phyloP scores from a whole-genome alignment of 208 protist species.

The Trypanosomatidae sp. region DNA sequence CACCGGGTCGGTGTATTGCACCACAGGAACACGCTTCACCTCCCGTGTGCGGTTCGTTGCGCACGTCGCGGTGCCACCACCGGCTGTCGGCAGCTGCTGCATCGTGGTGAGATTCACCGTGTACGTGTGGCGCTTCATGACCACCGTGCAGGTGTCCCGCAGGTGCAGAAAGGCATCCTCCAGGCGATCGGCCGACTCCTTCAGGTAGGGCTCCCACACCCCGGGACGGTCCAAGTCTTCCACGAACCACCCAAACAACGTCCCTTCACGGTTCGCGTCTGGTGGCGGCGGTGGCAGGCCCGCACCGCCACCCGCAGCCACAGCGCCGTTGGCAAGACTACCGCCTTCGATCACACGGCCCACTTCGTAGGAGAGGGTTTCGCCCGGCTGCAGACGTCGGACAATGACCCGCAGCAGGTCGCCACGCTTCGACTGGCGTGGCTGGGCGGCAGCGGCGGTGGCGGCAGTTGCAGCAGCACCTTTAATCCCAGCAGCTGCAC shows the following conservation, averaged over 20 bases:
- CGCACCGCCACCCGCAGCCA: neutral
- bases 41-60: slow-evolving; percentile 25
- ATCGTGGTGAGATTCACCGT: slow-evolving; percentile 64
- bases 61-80: neutral
- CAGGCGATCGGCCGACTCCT: slow-evolving; percentile 48
- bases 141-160: slow-evolving; percentile 40
- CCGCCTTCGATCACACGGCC: slow-evolving; percentile 21
- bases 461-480: too few species aligned
- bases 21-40: slow-evolving; percentile 47
- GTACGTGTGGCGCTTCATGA: slow-evolving; percentile 58
- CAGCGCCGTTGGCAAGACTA: too few species aligned
- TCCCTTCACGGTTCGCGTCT: slow-evolving; percentile 1
- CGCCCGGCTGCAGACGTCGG: too few species aligned
- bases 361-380: too few species aligned
- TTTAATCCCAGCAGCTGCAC: too few species aligned
- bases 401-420: too few species aligned
- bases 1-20: slow-evolving; percentile 25
- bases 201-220: slow-evolving; percentile 59
- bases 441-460: too few species aligned
- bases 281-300: neutral
- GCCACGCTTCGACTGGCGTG: too few species aligned
- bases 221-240: slow-evolving; percentile 54
- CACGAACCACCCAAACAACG: slow-evolving; percentile 65
- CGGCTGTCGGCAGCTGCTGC: slow-evolving; percentile 35
- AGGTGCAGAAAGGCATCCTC: slow-evolving; percentile 52